These are phyloP conservation scores for Postia placenta DNA, from an alignment of 768 basidiomycete genomes.

Conservation along the genomic window DNA sequence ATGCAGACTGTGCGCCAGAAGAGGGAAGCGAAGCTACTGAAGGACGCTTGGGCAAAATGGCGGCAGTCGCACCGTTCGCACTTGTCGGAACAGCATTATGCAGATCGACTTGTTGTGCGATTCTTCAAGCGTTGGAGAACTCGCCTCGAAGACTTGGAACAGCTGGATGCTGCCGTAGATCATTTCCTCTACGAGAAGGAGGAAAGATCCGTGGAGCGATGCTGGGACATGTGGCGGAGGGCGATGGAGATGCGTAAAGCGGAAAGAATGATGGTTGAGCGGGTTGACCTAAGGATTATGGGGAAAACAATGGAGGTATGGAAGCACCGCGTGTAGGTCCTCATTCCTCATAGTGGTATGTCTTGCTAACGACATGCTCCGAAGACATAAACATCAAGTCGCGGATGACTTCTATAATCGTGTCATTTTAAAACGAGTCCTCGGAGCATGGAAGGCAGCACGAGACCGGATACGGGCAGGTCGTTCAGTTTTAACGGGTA, in stretches of 20 bases:
- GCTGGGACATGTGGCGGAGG: conserved; percentile 56
- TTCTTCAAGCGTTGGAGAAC: conserved; percentile 51
- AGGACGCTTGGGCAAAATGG: conserved; percentile 65
- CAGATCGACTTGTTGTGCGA: conserved; percentile 35
- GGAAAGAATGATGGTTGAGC: conserved; percentile 39
- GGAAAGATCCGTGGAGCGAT: conserved; percentile 31
- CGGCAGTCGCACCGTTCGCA: conserved; percentile 47
- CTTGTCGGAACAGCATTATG: conserved; percentile 46
- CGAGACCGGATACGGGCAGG: conserved; percentile 45
- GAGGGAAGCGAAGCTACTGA: conserved; percentile 45
- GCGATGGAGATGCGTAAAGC: conserved; percentile 36
- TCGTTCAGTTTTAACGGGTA: conserved; percentile 3
- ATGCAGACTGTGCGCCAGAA: conserved; percentile 59
- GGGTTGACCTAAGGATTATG: conserved; percentile 43
- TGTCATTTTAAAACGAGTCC: conserved; percentile 36
- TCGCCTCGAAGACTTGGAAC: conserved; percentile 33
- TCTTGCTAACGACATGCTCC: conserved; percentile 5
- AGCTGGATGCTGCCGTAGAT: conserved; percentile 45
- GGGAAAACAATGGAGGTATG: conserved; percentile 45
- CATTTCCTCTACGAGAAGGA: conserved; percentile 34
- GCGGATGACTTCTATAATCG: conserved; percentile 40
- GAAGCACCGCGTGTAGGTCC: conserved; percentile 50
- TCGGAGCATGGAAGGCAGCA: conserved; percentile 53
- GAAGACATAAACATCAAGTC: conserved; percentile 37
- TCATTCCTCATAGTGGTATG: not conserved